Base-by-base conservation (phyloP, 2,329 filamentous ascomycete species). In the Colletotrichum paranaense region DNA sequence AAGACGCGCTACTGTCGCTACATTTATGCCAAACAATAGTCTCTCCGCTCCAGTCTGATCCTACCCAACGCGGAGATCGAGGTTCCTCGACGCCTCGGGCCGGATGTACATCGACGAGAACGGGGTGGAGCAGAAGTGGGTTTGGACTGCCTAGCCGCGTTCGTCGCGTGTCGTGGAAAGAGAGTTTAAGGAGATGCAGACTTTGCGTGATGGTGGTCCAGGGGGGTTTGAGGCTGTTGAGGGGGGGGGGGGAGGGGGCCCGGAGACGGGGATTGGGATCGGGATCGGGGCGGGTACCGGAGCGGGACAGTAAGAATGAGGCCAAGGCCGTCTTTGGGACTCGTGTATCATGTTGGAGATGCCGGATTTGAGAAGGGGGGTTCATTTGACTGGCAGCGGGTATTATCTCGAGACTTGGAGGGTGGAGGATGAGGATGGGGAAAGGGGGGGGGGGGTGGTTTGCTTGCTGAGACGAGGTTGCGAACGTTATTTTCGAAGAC, bases 1-100 rank as follows among this genome's bases (percentile, higher is more conserved):
- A 74, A 74, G 67, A 49, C 65, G 1, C 70, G 24, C 6, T 75
- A 76, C 53, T 75, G 73, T 63, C 73, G 60, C 14, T 66, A 59
- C 56, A 60, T 71, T n/a, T 73, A 76, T 66, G 35, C 62, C 16
- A 52, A 46, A 26, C 63, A 74, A n/a, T 60, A 49, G 62, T 35
- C 71, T 16, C 66, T 67, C 58, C 68, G 68, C 30, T 49, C 57
- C 63, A 26, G 24, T 8, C 59, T 74, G 46, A 49, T 65, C 9
- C 70, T 74, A 4, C 70, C 75, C 24, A 12, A 63, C 30, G 67
- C 74, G 24, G 66, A 32, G 16, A 64, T 71, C 46, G 26, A 46
- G 11, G 14, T 66, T 70, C 49, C 24, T 72, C 42, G 49, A 62
- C 7, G 19, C 22, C 2, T 60, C 55, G 22, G 68, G 68, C 62